phyloP scores from a whole-genome alignment of 495 filamentous ascomycete genomes.

The Penicillium atrosanguineum region DNA sequence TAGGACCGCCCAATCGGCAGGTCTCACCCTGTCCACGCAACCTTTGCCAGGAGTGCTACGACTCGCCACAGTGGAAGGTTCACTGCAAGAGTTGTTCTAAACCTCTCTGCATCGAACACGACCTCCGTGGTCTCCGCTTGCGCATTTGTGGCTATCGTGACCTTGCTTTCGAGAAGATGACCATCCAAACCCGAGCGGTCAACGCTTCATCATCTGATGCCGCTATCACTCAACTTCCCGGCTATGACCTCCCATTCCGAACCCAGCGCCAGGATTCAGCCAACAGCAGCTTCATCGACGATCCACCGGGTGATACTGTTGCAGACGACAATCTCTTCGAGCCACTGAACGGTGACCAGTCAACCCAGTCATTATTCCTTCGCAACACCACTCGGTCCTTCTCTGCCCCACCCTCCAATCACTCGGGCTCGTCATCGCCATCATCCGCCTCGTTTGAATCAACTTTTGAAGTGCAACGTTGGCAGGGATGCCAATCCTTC shows the following conservation, averaged over 20 bases:
- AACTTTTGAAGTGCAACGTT: conserved; percentile 36
- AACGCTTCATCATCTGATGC: conserved; percentile 9
- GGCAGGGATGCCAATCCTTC: conserved; percentile 59
- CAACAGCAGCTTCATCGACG: conserved; percentile 43
- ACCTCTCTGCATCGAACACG: conserved; percentile 60
- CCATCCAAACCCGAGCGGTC: conserved; percentile 32
- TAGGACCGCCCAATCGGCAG: conserved; percentile 46
- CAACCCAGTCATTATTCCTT: conserved; percentile 12
- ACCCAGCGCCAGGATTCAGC: conserved; percentile 36
- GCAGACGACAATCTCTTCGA: conserved; percentile 20
- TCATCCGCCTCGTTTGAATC: conserved; percentile 42
- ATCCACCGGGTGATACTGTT: conserved; percentile 28
- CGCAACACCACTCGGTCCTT: conserved; percentile 26
- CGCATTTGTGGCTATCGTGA: conserved; percentile 59
- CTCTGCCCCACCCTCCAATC: conserved; percentile 41
- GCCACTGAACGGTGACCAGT: conserved; percentile 15
- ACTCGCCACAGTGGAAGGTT: conserved; percentile 57
- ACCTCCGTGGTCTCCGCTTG: conserved; percentile 57
- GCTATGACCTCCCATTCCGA: conserved; percentile 33
- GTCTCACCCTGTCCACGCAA: conserved; percentile 55
- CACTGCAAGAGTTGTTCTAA: conserved; percentile 56
- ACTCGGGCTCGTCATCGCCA: conserved; percentile 40
- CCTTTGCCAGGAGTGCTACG: conserved; percentile 58
- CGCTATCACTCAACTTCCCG: conserved; percentile 5
- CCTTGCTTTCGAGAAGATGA: conserved; percentile 51